phyloP scores from a whole-genome alignment of 768 basidiomycete genomes.

The Favolaschia claudopus region DNA sequence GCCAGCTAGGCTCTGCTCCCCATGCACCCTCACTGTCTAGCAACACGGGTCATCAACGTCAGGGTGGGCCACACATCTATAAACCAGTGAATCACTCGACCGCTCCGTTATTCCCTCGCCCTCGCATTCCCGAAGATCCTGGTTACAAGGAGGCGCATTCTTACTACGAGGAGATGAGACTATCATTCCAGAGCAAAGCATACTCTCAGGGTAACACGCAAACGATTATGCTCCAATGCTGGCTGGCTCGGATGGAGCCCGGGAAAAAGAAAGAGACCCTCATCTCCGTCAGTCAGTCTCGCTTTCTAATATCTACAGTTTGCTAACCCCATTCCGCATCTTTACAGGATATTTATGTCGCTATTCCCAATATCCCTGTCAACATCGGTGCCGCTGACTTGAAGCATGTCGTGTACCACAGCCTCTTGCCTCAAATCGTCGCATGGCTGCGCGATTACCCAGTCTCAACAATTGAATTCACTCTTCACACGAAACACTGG shows the following conservation, averaged over 20 bases:
- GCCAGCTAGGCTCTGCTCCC: too few species aligned
- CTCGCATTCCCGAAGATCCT: neutral
- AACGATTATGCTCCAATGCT: neutral
- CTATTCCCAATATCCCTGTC: neutral
- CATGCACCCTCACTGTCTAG: too few species aligned
- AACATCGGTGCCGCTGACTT: neutral
- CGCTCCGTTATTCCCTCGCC: neutral
- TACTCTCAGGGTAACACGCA: neutral
- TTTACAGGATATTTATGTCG: neutral
- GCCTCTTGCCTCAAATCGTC: neutral
- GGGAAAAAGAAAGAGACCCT: neutral
- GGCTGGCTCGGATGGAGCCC: neutral
- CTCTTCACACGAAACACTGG: neutral
- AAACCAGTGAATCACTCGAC: neutral
- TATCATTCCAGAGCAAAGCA: neutral
- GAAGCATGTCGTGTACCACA: neutral
- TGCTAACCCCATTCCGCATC: too few species aligned
- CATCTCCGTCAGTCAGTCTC: neutral
- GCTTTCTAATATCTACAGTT: too few species aligned
- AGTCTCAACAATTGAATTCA: neutral
- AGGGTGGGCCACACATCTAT: neutral
- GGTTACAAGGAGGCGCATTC: neutral
- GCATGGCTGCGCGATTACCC: neutral
- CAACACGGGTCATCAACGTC: too few species aligned
- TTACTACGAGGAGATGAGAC: neutral